Conservation (phyloP, 306 rosid genomes). For the Malus sieversii region DNA sequence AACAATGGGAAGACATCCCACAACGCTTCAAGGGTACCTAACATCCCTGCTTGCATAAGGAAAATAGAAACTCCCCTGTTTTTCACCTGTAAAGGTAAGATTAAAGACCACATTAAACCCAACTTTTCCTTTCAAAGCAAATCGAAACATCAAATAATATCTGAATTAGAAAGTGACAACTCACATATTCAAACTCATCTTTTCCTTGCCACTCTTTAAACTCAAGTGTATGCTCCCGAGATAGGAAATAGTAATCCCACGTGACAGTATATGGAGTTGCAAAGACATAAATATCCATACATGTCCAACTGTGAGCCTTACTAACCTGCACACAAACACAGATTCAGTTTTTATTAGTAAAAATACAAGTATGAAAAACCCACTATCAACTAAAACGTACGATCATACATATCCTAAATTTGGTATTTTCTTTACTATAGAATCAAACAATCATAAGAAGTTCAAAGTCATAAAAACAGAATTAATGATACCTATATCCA, state of each 20-base stretch:
- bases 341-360: background rate
- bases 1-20: slow-evolving; percentile 85
- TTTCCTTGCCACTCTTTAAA: slow-evolving; percentile 73
- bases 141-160: background rate
- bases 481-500: background rate
- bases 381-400: background rate
- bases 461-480: background rate
- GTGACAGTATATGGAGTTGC: slow-evolving; percentile 93
- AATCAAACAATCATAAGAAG: background rate
- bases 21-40: slow-evolving; percentile 80
- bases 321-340: slow-evolving; percentile 49
- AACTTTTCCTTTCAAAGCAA: slow-evolving; percentile 2
- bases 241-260: slow-evolving; percentile 87
- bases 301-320: slow-evolving; percentile 87
- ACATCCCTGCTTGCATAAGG: slow-evolving; percentile 88
- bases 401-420: background rate
- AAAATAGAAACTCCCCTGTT: slow-evolving; percentile 75
- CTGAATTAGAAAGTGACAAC: slow-evolving; percentile 26
- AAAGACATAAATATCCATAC: slow-evolving; percentile 83
- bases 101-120: slow-evolving; percentile 14
- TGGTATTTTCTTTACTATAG: background rate
- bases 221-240: slow-evolving; percentile 92
- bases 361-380: background rate
- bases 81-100: slow-evolving; percentile 57
- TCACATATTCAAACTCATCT: slow-evolving; percentile 85